phyloP scores from a whole-genome alignment of 108 stramenopile species.

The Skeletonema menzelii region DNA sequence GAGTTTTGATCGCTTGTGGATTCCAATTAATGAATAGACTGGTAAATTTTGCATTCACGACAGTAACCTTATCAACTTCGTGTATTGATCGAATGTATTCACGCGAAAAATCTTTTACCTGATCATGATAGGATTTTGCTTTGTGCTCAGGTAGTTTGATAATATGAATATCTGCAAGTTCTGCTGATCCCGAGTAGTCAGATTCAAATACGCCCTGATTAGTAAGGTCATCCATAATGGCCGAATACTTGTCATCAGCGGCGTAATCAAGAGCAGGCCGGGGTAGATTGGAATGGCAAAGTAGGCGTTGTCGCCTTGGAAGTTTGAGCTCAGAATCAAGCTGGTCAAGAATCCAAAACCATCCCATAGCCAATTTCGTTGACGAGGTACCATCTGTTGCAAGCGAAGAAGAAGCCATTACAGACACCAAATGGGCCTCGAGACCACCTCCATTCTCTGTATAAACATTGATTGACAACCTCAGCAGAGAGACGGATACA shows the following conservation, averaged over 20 bases:
- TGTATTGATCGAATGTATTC: conserved; percentile 26
- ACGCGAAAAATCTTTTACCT: conserved; percentile 33
- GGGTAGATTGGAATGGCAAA: conserved; percentile 81
- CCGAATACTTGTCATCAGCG: conserved; percentile 42
- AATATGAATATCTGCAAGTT: conserved; percentile 69
- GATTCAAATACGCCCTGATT: conserved; percentile 58
- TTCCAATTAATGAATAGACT: conserved; percentile 86
- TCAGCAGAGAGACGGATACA: conserved; percentile 43
- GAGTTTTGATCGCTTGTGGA: conserved; percentile 60
- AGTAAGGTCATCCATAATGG: conserved; percentile 57
- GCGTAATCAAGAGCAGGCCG: conserved; percentile 53
- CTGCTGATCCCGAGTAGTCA: conserved; percentile 59
- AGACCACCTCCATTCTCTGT: conserved; percentile 57
- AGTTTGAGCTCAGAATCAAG: conserved; percentile 35
- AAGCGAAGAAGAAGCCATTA: conserved; percentile 51
- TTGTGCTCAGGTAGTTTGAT: conserved; percentile 26
- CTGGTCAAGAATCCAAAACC: conserved; percentile 84
- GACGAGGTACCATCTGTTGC: conserved; percentile 59
- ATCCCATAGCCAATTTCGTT: conserved; percentile 70
- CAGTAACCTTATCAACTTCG: conserved; percentile 26
- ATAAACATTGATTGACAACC: conserved; percentile 53
- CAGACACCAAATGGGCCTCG: conserved; percentile 81
- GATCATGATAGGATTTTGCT: conserved; percentile 27
- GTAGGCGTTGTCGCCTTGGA: conserved; percentile 59
- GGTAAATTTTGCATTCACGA: conserved; percentile 71